Evolutionary conservation across 2,329 filamentous ascomycete species (phyloP).

Genomic region (Coniella vitis): DNA sequence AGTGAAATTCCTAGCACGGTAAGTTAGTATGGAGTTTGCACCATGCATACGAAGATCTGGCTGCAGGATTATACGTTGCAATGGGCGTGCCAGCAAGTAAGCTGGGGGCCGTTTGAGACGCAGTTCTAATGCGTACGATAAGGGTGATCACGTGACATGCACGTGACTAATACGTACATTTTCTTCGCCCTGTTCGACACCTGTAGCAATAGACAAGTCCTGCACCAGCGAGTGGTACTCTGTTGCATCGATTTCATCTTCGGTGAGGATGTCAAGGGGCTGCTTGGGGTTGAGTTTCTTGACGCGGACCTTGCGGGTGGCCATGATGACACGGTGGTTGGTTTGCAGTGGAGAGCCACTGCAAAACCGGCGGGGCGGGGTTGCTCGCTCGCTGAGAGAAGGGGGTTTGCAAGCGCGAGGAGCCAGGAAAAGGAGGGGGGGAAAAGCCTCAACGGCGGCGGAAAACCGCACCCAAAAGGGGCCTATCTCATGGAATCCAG

Average conservation of each 20-base stretch:
- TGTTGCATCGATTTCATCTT: constrained; percentile 80
- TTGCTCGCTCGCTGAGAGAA: constrained; percentile 10
- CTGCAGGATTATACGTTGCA: constrained; percentile 2
- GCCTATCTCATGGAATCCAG: constrained; percentile 54
- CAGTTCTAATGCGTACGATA: neutral
- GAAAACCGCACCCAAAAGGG: constrained; percentile 58
- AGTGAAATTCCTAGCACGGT: constrained; percentile 74
- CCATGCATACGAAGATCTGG: neutral
- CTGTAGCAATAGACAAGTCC: constrained; percentile 83
- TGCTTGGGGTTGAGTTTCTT: constrained; percentile 92
- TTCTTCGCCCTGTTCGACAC: constrained; percentile 95
- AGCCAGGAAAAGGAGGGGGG: constrained; percentile 20
- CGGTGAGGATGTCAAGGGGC: constrained; percentile 76
- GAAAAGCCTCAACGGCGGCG: constrained; percentile 36
- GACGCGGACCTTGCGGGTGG: constrained; percentile 66
- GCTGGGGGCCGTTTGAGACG: constrained; percentile 4
- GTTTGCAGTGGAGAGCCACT: constrained; percentile 30
- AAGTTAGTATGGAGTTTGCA: constrained; percentile 24
- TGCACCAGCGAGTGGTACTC: constrained; percentile 83
- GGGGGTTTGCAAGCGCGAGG: constrained; percentile 14
- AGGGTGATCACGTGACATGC: constrained; percentile 15
- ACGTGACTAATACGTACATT: constrained; percentile 62
- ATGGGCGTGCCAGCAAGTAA: constrained; percentile 1
- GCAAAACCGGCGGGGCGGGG: constrained; percentile 16
- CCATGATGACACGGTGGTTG: constrained; percentile 36